Evolutionary conservation across 2,329 filamentous ascomycete genomes (phyloP), one percentile per base, ranked within the genome.

Genomic region (Didymella segeticola): DNA sequence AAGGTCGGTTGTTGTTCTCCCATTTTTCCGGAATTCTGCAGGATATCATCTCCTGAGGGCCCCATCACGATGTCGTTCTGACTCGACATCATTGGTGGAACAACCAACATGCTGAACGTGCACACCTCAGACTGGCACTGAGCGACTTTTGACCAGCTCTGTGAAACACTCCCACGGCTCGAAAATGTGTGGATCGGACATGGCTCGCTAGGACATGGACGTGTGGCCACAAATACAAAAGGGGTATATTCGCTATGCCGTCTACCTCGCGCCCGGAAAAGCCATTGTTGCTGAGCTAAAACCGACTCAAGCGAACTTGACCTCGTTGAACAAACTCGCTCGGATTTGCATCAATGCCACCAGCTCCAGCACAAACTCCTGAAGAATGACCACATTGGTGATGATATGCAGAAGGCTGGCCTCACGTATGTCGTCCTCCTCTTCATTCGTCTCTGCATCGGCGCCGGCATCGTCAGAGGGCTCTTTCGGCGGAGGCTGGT

Each of bases 321-420:
- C 74, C 58, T 82, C 80, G 36, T 74, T 73, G 38, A 81, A 76
- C 36, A 82, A 69, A 46, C 77, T 78, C 5, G 79, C 79, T 27
- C 80, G 67, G 2, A 80, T 73, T 58, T 81, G 79, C 66, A 82
- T 61, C 47, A 81, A 67, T 5, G 79, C 79, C 10, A 78, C 74
- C 11, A 82, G 53, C 64, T 82, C 80, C 42, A 81, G 62, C 17
- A 80, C 71, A 57, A 82, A 82, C 55, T 81, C 77, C 61, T 82
- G 80, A 58, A 82, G 55, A 9, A 82, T 72, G 5, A 81, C 77
- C 33, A 79, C 75, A 55, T 82, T 82, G 9, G 79, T 82, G 27
- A 81, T 68, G 25, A 82, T 75, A 60, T 82, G 79, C 49, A 79
- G 69, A 25, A 82, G 60, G 57, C 75, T 80, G 12, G 77, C 79